Evolutionary conservation across 176 grass and related monocot genomes (phyloP).

Genomic region (Oryza meridionalis): DNA sequence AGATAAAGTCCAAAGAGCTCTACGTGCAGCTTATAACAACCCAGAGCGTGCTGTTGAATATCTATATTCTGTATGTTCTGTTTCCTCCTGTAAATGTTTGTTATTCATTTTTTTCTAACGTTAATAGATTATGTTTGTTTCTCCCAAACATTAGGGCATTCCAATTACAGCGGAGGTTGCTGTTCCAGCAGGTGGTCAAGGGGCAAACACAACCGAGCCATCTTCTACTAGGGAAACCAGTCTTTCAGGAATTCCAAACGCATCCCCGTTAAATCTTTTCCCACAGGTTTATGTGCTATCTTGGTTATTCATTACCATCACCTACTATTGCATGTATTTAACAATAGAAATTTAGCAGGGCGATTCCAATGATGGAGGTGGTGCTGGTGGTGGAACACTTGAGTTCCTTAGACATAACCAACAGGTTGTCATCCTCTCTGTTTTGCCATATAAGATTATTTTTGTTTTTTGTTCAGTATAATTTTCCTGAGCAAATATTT

Average conservation of each 20-base stretch:
- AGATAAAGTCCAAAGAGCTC: constrained; percentile 74
- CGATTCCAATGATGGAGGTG: constrained; percentile 56
- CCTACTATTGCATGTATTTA: constrained; percentile 35
- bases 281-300: constrained; percentile 62
- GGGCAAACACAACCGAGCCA: constrained; percentile 39
- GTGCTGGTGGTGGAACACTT: constrained; percentile 73
- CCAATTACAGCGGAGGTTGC: constrained; percentile 75
- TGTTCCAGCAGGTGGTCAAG: constrained; percentile 64
- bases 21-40: constrained; percentile 94
- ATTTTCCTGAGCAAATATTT: not conserved
- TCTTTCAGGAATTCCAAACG: constrained; percentile 77
- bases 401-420: constrained; percentile 87
- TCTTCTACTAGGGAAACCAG: constrained; percentile 35
- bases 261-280: constrained; percentile 90
- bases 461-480: not conserved
- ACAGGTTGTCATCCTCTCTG: constrained; percentile 58
- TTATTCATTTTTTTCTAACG: constrained; percentile 21
- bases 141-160: constrained; percentile 69
- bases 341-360: constrained; percentile 50
- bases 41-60: constrained; percentile 98
- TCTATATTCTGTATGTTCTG: constrained; percentile 80
- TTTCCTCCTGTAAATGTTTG: constrained; percentile 10
- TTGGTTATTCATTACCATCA: constrained; percentile 17
- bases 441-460: constrained; percentile 20
- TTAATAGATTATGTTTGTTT: constrained; percentile 32